Evolutionary conservation across 2,329 filamentous ascomycete genomes (phyloP).

Genomic region (Aspergillus candidus): DNA sequence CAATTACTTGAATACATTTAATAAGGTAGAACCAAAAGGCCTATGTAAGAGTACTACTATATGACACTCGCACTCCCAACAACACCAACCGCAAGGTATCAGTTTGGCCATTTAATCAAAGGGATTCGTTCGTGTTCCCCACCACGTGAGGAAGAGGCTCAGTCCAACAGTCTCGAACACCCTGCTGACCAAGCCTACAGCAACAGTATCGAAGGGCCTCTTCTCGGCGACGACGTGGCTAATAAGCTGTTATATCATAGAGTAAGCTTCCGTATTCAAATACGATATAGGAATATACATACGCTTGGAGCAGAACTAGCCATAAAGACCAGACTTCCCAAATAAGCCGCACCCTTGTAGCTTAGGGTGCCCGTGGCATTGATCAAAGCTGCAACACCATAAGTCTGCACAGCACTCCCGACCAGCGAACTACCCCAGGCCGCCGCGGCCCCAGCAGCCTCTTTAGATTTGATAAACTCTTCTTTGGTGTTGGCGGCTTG

Average conservation of each 20-base stretch:
- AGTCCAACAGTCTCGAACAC: constrained; percentile 89
- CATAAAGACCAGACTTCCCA: constrained; percentile 85
- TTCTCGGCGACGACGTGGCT: constrained; percentile 85
- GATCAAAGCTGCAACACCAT: constrained; percentile 82
- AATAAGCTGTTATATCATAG: constrained; percentile 58
- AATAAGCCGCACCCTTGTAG: constrained; percentile 96
- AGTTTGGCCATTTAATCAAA: constrained; percentile 59
- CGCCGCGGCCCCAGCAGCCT: constrained; percentile 78
- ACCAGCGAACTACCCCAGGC: constrained; percentile 86
- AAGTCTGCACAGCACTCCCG: constrained; percentile 82
- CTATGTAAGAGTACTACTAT: too few species aligned
- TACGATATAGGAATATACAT: constrained; percentile 37
- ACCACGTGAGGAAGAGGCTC: constrained; percentile 90
- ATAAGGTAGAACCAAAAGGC: too few species aligned
- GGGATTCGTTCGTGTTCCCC: constrained; percentile 91
- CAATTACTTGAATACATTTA: too few species aligned
- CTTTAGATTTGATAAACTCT: constrained; percentile 91
- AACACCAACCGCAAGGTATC: not conserved
- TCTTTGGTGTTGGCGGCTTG: constrained; percentile 90
- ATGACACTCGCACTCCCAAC: too few species aligned
- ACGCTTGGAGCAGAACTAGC: constrained; percentile 83
- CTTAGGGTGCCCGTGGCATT: constrained; percentile 91
- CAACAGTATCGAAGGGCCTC: constrained; percentile 82
- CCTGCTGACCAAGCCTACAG: constrained; percentile 76
- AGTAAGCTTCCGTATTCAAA: not conserved